These are phyloP conservation scores for Trichomonas gallinae DNA, from an alignment of 208 protist genomes.

Conservation along the genomic window DNA sequence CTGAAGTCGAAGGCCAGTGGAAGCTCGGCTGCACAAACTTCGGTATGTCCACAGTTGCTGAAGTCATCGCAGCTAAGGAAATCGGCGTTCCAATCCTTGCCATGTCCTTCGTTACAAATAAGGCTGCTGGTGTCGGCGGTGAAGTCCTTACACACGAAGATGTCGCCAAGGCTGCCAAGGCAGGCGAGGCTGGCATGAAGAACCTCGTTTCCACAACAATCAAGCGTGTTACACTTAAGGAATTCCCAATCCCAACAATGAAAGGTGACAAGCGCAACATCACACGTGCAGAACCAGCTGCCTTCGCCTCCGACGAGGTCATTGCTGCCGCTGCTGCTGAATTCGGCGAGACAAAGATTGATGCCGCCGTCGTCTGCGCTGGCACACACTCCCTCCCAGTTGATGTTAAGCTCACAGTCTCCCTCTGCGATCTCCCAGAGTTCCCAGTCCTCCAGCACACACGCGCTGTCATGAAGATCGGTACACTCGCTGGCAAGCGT, in stretches of 20 bases:
- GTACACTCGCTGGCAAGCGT: neutral
- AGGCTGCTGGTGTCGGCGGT: neutral
- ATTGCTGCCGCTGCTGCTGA: neutral
- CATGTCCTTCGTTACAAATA: slow-evolving; percentile 17
- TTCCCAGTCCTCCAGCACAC: slow-evolving; percentile 1
- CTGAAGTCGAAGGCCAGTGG: neutral
- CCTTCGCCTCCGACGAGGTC: neutral
- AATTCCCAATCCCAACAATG: neutral
- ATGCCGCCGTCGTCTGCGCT: neutral
- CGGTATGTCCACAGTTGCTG: slow-evolving; percentile 22
- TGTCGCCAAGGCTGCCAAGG: neutral
- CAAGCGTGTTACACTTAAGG: neutral
- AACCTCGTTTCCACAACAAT: neutral
- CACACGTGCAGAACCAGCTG: neutral
- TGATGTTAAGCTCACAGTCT: neutral
- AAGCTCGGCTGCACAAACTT: neutral
- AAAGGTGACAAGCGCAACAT: neutral
- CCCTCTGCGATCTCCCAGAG: neutral
- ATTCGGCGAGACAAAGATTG: neutral
- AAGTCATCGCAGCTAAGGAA: neutral
- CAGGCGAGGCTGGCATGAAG: neutral
- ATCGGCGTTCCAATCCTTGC: neutral
- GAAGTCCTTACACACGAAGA: neutral
- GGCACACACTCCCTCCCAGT: neutral
- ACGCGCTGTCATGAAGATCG: neutral